Evolutionary conservation across 2,329 filamentous ascomycete species (phyloP).

Genomic region (Aspergillus versicolor): DNA sequence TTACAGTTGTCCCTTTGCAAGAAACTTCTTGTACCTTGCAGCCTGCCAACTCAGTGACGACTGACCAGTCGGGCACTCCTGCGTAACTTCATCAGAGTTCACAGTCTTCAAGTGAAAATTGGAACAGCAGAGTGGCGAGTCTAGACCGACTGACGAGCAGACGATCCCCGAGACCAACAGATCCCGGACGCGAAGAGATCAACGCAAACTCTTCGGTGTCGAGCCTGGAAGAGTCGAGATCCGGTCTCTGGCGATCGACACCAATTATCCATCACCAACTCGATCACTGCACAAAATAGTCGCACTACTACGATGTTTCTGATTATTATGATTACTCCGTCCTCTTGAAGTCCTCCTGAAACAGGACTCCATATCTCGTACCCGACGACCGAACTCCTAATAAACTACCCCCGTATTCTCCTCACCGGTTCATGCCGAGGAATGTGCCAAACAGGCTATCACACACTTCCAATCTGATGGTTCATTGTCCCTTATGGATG

Average conservation of each 20-base stretch:
- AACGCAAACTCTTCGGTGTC: neutral
- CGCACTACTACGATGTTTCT: no score
- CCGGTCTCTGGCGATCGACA: neutral
- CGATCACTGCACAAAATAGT: no score
- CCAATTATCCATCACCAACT: neutral
- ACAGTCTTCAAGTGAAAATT: neutral
- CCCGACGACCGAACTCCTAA: no score
- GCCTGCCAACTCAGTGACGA: neutral
- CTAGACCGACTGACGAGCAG: neutral
- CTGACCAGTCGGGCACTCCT: neutral
- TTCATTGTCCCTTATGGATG: constrained; percentile 36
- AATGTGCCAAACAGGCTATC: neutral
- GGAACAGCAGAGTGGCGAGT: neutral
- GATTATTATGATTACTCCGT: no score
- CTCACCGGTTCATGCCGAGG: neutral
- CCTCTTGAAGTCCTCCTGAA: no score
- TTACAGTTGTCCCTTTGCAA: neutral
- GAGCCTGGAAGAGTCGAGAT: neutral
- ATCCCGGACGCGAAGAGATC: neutral
- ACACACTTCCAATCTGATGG: constrained; percentile 34
- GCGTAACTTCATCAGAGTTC: neutral
- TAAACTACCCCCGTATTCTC: neutral
- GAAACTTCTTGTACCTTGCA: neutral
- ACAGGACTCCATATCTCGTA: no score
- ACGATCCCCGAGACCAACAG: neutral